These are phyloP conservation scores for Eimeria mitis DNA, from an alignment of 169 alveolate genomes.

Conservation along the genomic window DNA sequence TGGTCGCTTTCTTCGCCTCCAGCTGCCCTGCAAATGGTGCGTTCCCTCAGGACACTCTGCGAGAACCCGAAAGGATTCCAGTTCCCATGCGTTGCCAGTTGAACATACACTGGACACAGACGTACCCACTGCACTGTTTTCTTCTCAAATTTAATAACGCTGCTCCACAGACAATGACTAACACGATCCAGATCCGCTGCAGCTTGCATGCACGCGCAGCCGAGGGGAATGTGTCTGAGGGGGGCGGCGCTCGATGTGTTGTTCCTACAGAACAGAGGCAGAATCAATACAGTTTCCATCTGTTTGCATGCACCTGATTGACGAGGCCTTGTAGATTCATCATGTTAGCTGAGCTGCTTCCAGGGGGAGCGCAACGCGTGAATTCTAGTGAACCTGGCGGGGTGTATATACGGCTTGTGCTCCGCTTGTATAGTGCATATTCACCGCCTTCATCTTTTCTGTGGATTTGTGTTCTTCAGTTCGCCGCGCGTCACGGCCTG, in stretches of 20 bases:
- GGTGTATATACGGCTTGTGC: not conserved
- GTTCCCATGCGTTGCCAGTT: not conserved
- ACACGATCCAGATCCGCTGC: slow-evolving; percentile 8
- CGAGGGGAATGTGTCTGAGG: slow-evolving; percentile 31
- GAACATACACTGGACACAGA: not conserved
- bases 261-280: not conserved
- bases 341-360: not conserved
- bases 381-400: not conserved
- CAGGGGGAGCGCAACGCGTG: not conserved
- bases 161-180: not conserved
- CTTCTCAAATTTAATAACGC: too few relatives aligned
- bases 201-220: slow-evolving; percentile 35
- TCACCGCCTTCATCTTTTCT: not conserved
- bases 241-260: slow-evolving; percentile 11
- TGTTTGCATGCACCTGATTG: not conserved
- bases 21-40: slow-evolving; percentile 47
- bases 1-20: not conserved
- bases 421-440: not conserved
- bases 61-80: not conserved
- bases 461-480: slow-evolving; percentile 35
- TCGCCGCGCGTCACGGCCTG: slow-evolving; percentile 81
- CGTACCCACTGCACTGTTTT: not conserved
- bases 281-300: not conserved
- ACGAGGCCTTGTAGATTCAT: not conserved
- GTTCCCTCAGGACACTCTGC: not conserved